Evolutionary conservation across 2,329 filamentous ascomycete species (phyloP).

Genomic region (Pyrenochaeta sp.): DNA sequence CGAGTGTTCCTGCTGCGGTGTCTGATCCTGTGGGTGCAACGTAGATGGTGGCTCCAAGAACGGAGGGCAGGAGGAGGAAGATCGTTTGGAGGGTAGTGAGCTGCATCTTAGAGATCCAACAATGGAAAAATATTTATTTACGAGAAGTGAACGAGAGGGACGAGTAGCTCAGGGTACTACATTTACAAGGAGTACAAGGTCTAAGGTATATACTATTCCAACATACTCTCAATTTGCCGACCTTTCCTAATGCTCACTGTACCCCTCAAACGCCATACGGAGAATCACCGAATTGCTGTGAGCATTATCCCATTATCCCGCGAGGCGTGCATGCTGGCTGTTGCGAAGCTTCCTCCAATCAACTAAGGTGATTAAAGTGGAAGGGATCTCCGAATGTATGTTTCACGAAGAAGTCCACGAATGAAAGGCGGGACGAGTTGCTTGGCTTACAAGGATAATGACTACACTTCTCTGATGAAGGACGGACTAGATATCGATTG

Average conservation of each 20-base stretch:
- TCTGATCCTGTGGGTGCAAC: slow-evolving; percentile 55
- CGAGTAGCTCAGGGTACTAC: background rate
- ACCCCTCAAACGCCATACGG: slow-evolving; percentile 1
- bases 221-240: background rate
- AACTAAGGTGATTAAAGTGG: background rate
- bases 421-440: background rate
- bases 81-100: slow-evolving; percentile 18
- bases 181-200: background rate
- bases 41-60: slow-evolving; percentile 50
- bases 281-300: background rate
- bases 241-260: background rate
- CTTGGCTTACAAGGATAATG: slow-evolving; percentile 2
- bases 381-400: slow-evolving; percentile 4
- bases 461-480: background rate
- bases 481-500: background rate
- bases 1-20: slow-evolving; percentile 52
- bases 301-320: background rate
- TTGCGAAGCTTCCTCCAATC: slow-evolving; percentile 2
- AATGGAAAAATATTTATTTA: background rate
- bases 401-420: slow-evolving; percentile 5
- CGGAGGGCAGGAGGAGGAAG: slow-evolving; percentile 18
- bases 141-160: background rate
- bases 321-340: slow-evolving; percentile 2
- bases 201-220: background rate
- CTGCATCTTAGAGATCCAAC: slow-evolving; percentile 11